Evolutionary conservation across 140 eudicot species (phyloP).

Genomic region (Oenanthe javanica): DNA sequence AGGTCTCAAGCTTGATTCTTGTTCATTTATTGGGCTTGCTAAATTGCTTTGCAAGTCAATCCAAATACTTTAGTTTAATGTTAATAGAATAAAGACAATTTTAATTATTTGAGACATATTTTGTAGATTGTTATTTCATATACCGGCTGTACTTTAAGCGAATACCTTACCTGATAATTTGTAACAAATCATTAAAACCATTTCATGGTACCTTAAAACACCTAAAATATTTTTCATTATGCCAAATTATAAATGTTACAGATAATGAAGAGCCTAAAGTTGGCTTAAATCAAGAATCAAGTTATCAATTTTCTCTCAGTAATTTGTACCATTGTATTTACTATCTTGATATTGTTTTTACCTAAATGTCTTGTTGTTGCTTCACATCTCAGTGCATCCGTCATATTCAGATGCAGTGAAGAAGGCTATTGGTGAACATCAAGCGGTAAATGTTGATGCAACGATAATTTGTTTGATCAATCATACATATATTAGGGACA

Average conservation of each 20-base stretch:
- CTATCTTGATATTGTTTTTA: background rate
- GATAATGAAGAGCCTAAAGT: background rate
- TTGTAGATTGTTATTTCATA: background rate
- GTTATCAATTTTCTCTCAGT: background rate
- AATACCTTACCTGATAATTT: background rate
- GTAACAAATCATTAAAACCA: background rate
- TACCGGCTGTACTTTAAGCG: background rate
- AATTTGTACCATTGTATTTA: background rate
- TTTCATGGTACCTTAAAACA: background rate
- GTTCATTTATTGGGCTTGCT: too few species aligned
- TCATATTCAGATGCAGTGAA: conserved; percentile 51
- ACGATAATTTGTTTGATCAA: background rate
- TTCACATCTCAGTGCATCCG: conserved; percentile 45
- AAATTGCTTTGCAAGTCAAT: background rate
- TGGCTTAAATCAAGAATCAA: too few species aligned
- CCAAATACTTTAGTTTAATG: background rate
- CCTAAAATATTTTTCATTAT: background rate
- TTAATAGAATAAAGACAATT: background rate
- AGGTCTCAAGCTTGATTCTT: conserved; percentile 31
- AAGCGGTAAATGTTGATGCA: conserved; percentile 31
- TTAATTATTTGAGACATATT: background rate
- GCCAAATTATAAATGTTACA: background rate
- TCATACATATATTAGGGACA: background rate
- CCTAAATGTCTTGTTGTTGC: background rate
- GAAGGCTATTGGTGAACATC: conserved; percentile 56